Evolutionary conservation across 2,329 filamentous ascomycete species (phyloP), one percentile per base, ranked within the genome.

Genomic region (Dactylonectria estremocensis): DNA sequence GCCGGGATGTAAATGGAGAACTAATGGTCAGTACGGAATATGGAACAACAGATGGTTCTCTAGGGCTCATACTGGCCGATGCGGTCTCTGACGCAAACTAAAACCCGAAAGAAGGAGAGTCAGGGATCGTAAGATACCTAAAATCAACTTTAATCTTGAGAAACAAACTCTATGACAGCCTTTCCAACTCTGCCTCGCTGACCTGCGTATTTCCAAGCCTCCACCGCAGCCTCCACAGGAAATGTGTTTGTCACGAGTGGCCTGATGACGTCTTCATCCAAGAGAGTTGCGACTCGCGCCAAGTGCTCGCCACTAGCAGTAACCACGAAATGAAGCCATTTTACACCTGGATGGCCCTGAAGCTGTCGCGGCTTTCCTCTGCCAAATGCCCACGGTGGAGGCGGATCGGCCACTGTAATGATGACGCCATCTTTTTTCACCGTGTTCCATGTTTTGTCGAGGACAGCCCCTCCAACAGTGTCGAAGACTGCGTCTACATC

Each of bases 361-460:
- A 72, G 18, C 61, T 80, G 76, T 0, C 66, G 55, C 0, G 78
- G 74, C 5, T 68, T 35, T 1, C 49, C 70, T 3, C 57, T 45
- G 0, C 68, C 72, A n/a, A 77, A 79, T 0, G 79, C 79, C 80
- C 80, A 82, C 0, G 64, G 16, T 0, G 80, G 79, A 0, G 79
- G 72, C 7, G 80, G 79, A 49, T 81, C 80, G 2, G 72, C 79
- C 0, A 83, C 75, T 0, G 81, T 82, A 0, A 83, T 72, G 10
- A 82, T 77, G 0, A 64, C 64, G 0, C 80, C 81, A 13, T 72
- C 63, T 1, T 64, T 56, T 45, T 78, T 79, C 3, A 83, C 71
- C 0, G 70, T 67, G 14, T 68, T 59, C 80, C 80, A 82, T 0
- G 73, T 53, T 50, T 74, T 79, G 1, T 63, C 33, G 22, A 83